phyloP scores from a whole-genome alignment of 371 early-diverging fungal genomes.

The Mucor mucedo region DNA sequence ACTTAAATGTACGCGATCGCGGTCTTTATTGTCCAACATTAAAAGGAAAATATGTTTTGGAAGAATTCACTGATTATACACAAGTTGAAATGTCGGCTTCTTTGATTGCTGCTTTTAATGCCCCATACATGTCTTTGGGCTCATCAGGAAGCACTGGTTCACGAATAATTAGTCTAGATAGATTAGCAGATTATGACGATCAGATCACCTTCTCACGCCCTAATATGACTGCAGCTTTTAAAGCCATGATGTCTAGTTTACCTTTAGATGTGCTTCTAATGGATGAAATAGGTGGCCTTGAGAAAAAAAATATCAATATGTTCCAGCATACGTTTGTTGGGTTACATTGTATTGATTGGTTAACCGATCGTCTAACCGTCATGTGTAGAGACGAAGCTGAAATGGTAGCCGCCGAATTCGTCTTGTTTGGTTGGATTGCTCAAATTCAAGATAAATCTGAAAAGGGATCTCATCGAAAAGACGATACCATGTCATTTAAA shows the following conservation, averaged over 20 bases:
- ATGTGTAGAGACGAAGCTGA: slow-evolving; percentile 65
- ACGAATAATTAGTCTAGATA: slow-evolving; percentile 38
- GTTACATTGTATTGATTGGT: slow-evolving; percentile 58
- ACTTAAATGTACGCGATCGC: slow-evolving; percentile 52
- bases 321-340: slow-evolving; percentile 44
- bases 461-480: slow-evolving; percentile 24
- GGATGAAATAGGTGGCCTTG: slow-evolving; percentile 51
- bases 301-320: slow-evolving; percentile 22
- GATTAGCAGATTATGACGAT: slow-evolving; percentile 41
- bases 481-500: slow-evolving; percentile 43
- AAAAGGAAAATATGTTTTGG: slow-evolving; percentile 63
- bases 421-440: slow-evolving; percentile 62
- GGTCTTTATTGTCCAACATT: slow-evolving; percentile 60
- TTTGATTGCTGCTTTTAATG: slow-evolving; percentile 22
- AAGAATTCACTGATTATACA: slow-evolving; percentile 51
- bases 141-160: slow-evolving; percentile 10
- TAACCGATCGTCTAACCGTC: slow-evolving; percentile 63
- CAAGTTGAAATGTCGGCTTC: slow-evolving; percentile 36
- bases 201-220: slow-evolving; percentile 47
- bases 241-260: slow-evolving; percentile 61
- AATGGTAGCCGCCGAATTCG: slow-evolving; percentile 60
- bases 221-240: slow-evolving; percentile 61
- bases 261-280: slow-evolving; percentile 37
- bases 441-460: slow-evolving; percentile 53
- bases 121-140: slow-evolving; percentile 17